These are phyloP conservation scores for Kitagawia praeruptora DNA, from an alignment of 129 eudicot genomes.

Conservation along the genomic window DNA sequence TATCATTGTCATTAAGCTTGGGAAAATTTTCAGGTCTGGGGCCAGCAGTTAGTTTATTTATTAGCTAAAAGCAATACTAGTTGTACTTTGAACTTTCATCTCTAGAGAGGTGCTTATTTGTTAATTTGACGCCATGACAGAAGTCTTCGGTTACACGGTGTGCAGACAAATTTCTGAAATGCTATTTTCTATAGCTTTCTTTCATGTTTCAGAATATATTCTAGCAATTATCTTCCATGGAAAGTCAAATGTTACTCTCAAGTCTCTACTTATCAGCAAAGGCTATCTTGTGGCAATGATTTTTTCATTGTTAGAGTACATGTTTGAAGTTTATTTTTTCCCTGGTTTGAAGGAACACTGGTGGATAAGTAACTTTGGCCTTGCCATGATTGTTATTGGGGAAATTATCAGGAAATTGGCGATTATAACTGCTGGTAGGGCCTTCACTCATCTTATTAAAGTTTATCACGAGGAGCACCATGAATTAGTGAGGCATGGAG, in stretches of 20 bases:
- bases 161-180: conserved; percentile 59
- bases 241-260: conserved; percentile 54
- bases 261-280: conserved; percentile 76
- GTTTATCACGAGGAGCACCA: conserved; percentile 69
- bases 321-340: conserved; percentile 61
- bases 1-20: conserved; percentile 4
- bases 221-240: conserved; percentile 67
- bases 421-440: conserved; percentile 86
- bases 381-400: conserved; percentile 64
- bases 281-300: conserved; percentile 70
- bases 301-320: conserved; percentile 59
- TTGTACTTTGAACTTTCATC: background rate
- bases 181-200: conserved; percentile 60
- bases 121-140: conserved; percentile 48
- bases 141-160: conserved; percentile 52
- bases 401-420: conserved; percentile 78
- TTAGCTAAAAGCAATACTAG: background rate
- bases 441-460: conserved; percentile 88
- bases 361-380: conserved; percentile 77
- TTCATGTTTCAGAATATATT: conserved; percentile 68
- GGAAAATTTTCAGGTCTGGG: conserved; percentile 33
- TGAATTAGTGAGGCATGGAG: conserved; percentile 65
- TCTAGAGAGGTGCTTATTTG: conserved; percentile 15
- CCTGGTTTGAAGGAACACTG: conserved; percentile 59
- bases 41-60: conserved; percentile 5